These are phyloP conservation scores for Talaromyces ruber DNA, from an alignment of 495 filamentous ascomycete genomes.

Conservation along the genomic window DNA sequence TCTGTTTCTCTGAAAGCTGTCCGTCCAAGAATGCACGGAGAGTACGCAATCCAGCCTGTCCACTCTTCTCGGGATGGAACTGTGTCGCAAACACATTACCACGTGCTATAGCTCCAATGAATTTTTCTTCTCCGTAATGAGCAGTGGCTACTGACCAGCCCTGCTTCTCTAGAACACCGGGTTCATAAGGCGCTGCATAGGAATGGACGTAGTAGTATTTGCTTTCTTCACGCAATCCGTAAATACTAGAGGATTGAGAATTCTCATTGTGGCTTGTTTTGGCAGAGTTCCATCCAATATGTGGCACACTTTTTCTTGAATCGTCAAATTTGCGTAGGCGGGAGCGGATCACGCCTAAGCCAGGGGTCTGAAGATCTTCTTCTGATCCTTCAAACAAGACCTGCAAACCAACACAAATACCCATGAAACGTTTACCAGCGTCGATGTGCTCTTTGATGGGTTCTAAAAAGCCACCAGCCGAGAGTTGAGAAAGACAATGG, in stretches of 20 bases:
- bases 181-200: conserved; percentile 71
- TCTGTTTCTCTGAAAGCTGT: conserved; percentile 25
- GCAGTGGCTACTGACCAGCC: conserved; percentile 88
- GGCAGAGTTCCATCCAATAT: conserved; percentile 97
- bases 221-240: conserved; percentile 65
- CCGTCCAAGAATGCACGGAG: conserved; percentile 79
- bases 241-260: conserved; percentile 48
- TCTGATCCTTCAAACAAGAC: conserved; percentile 79
- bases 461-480: conserved; percentile 68
- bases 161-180: conserved; percentile 60
- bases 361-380: conserved; percentile 61
- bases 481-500: conserved; percentile 80
- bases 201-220: conserved; percentile 99
- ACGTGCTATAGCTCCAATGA: conserved; percentile 82
- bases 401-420: conserved; percentile 92
- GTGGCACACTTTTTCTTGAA: conserved; percentile 76
- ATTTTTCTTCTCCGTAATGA: conserved; percentile 79
- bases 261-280: conserved; percentile 39
- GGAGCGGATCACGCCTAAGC: conserved; percentile 66
- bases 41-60: conserved; percentile 74
- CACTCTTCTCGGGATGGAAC: conserved; percentile 97
- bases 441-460: conserved; percentile 73
- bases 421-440: conserved; percentile 92
- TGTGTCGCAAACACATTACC: conserved; percentile 85
- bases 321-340: conserved; percentile 69